Evolutionary conservation across 2,329 filamentous ascomycete genomes (phyloP), one percentile per base, ranked within the genome.

Genomic region (Arthrinium phaeospermum): DNA sequence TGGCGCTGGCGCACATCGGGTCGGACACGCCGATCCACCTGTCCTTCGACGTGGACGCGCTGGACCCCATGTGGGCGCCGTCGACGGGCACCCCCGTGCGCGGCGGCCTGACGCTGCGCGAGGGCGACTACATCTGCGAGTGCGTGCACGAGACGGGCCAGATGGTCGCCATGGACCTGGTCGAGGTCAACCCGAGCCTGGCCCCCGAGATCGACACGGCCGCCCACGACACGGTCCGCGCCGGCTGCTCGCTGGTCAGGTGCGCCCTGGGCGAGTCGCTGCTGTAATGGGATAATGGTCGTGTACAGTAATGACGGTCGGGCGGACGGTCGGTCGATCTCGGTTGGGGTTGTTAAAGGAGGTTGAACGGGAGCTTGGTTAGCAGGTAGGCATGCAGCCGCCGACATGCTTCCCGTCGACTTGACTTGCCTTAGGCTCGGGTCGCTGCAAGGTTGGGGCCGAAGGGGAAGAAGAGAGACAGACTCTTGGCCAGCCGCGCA

Each of bases 91-190:
- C 96, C 4, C 95, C 96, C 0, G 96, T 99, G 45, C 90, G 96
- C 79, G 96, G 96, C 57, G 96, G 96, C 0, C 84, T 99, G 81
- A 99, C 96, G 4, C 87, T 99, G 78, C 91, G 96, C 71, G 96
- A 99, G 85, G 96, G 96, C 53, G 96, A 98, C 83, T 99, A 94
- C 85, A 98, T 99, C 83, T 97, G 95, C 78, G 96, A 96, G 85
- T 91, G 89, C 76, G 92, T 96, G 30, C 93, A 96, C 81, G 88
- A 93, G 85, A 95, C 93, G 8, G 93, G 94, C 70, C 93, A 90
- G 81, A 84, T 96, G 71, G 86, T 96, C 14, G 93, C 93, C 61
- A 91, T 96, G 84, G 94, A 96, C 81, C 84, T 96, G 75, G 94
- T 96, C 74, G 93, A 95, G 85, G 92, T 95, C 75, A 95, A 95